Conservation (phyloP, 495 filamentous ascomycete genomes). For the Tuber brumale region DNA sequence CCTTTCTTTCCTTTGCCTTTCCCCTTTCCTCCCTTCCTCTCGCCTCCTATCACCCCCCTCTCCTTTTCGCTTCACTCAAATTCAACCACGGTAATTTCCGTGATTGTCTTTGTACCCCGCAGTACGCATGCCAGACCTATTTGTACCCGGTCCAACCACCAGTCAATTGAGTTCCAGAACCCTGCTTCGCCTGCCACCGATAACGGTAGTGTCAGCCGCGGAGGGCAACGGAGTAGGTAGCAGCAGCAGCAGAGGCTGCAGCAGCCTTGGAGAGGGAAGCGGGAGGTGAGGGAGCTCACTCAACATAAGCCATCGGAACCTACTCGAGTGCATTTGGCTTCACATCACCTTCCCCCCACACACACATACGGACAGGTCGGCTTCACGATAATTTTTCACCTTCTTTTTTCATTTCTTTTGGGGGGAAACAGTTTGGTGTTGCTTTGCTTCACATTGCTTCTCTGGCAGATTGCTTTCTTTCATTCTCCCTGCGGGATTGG, state of each 20-base stretch:
- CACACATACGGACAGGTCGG: background rate
- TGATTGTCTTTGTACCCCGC: slow-evolving; percentile 1
- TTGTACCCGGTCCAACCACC: background rate
- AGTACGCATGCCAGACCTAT: slow-evolving; percentile 1
- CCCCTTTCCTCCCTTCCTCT: background rate
- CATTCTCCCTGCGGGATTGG: background rate
- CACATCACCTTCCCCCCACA: background rate
- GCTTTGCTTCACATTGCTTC: background rate
- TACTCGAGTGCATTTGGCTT: background rate
- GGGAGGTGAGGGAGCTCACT: background rate
- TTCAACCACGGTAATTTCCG: background rate
- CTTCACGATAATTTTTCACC: background rate
- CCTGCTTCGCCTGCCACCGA: background rate
- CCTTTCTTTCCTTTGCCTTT: background rate
- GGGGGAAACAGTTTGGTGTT: background rate
- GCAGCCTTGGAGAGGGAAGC: background rate
- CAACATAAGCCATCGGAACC: background rate
- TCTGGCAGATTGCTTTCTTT: background rate
- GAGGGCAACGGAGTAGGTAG: background rate
- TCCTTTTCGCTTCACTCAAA: background rate
- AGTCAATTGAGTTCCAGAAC: background rate
- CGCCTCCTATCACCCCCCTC: background rate
- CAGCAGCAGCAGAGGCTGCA: background rate
- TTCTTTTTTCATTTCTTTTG: background rate
- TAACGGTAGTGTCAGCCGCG: slow-evolving; percentile 2